Conservation (phyloP, 257 asterid genomes). For the Buddleja alternifolia region DNA sequence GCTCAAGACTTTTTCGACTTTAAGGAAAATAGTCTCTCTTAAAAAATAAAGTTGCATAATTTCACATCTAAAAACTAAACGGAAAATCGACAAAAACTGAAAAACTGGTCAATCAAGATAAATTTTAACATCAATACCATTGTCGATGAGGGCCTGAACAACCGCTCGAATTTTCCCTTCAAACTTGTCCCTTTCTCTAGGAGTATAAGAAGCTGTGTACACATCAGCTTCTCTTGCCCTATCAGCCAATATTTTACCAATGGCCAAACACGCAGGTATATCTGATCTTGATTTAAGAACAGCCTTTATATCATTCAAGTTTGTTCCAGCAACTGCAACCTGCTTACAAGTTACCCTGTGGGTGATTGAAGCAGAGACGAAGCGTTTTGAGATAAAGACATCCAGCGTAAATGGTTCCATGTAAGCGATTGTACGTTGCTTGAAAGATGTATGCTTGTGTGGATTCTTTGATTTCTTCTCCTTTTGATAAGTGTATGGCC, state of each 20-base stretch:
- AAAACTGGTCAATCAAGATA: conserved; percentile 66
- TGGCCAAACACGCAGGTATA: conserved; percentile 85
- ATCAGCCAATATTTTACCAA: conserved; percentile 77
- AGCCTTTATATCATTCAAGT: conserved; percentile 94
- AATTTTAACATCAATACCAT: conserved; percentile 84
- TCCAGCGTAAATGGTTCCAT: conserved; percentile 96
- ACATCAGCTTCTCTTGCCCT: conserved; percentile 95
- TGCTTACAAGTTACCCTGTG: conserved; percentile 95
- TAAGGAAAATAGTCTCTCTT: not conserved
- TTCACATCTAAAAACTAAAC: not conserved
- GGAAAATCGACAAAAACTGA: not conserved
- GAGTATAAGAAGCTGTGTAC: conserved; percentile 83
- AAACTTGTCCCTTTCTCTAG: conserved; percentile 88
- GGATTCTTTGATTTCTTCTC: conserved; percentile 81
- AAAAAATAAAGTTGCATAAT: conserved; percentile 11
- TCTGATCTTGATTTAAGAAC: conserved; percentile 80
- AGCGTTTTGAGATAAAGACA: conserved; percentile 84
- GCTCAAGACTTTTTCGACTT: too few relatives aligned
- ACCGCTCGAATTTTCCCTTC: conserved; percentile 97
- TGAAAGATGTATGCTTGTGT: conserved; percentile 79
- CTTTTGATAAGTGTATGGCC: conserved; percentile 86
- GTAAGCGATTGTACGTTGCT: conserved; percentile 84
- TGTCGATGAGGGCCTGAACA: conserved; percentile 91
- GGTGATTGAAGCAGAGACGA: conserved; percentile 89
- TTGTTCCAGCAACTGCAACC: conserved; percentile 97